phyloP scores from a whole-genome alignment of 225 moss, liverwort and hornwort genomes.

The Thuidium tamariscinum region DNA sequence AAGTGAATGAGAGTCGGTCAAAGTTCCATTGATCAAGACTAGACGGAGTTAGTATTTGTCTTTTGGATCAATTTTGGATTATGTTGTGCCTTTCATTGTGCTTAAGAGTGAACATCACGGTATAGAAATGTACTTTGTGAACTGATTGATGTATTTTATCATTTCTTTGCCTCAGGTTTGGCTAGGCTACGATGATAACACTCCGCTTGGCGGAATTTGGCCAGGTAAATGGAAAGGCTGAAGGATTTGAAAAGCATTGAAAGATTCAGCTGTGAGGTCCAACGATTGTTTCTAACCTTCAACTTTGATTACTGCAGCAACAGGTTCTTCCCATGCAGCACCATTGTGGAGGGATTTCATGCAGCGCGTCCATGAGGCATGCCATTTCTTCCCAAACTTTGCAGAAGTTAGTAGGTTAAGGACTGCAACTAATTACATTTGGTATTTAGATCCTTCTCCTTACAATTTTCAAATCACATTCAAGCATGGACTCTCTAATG shows the following conservation, averaged over 20 bases:
- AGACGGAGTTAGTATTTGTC: neutral
- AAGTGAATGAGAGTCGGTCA: neutral
- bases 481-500: neutral
- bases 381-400: neutral
- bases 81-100: neutral
- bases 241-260: neutral
- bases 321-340: constrained; percentile 90
- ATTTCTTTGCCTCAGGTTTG: constrained; percentile 47
- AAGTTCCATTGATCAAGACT: neutral
- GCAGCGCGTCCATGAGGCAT: constrained; percentile 73
- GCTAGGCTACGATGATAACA: constrained; percentile 90
- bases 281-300: neutral
- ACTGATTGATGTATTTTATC: neutral
- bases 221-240: constrained; percentile 32
- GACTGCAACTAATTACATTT: neutral
- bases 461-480: neutral
- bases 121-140: neutral
- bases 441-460: neutral
- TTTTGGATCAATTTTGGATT: neutral
- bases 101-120: neutral
- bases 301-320: constrained; percentile 36
- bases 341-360: constrained; percentile 94
- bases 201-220: constrained; percentile 88
- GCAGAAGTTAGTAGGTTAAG: neutral
- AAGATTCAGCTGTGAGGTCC: neutral